Conservation (phyloP, 768 basidiomycete genomes). For the Boletus barrowsii region DNA sequence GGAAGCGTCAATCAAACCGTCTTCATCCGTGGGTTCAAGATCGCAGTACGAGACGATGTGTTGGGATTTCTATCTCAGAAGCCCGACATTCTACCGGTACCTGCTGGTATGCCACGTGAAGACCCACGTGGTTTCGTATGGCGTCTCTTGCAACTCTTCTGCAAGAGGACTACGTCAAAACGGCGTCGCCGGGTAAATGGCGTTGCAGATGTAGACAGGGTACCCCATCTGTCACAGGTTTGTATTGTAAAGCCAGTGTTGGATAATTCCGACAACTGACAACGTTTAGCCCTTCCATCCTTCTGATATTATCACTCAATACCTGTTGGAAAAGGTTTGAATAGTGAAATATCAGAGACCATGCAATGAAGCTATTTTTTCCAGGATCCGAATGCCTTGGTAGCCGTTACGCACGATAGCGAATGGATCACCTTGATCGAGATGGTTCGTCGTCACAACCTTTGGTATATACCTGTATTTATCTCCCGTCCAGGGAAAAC, state of each 20-base stretch:
- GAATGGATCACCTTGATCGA: slow-evolving; percentile 6
- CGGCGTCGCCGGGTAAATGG: not conserved
- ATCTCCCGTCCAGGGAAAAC: not conserved
- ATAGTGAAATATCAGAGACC: too few relatives aligned
- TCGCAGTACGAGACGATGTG: not conserved
- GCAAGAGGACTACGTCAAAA: too few relatives aligned
- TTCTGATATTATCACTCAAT: slow-evolving; percentile 3
- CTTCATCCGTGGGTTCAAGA: slow-evolving; percentile 18
- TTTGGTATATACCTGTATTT: not conserved
- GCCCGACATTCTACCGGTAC: not conserved
- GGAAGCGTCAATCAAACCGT: slow-evolving; percentile 14
- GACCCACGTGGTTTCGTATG: not conserved
- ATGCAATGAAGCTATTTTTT: not conserved
- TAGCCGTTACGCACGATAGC: slow-evolving; percentile 9
- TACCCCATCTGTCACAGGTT: slow-evolving; percentile 2
- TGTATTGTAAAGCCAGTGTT: not conserved
- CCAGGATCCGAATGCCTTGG: not conserved
- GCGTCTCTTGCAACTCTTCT: not conserved
- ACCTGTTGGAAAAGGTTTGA: not conserved
- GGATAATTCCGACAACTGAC: not conserved
- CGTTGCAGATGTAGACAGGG: not conserved
- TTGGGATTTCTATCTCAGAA: not conserved
- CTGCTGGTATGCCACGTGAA: not conserved
- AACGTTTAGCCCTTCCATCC: slow-evolving; percentile 7
- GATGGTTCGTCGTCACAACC: not conserved